Percentiles rank a stretch among this genome's conserved stretches.
These are phyloP conservation scores for carrot (Daucus carota) DNA, from an alignment of 129 eudicot species.

Conservation along the genomic window DH1_v3.0 NC_030381.2:53265001-53265500, in stretches of 20 bases:
- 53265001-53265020: slow-evolving; percentile 3
- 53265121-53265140: slow-evolving; percentile 84
- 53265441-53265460: neutral
- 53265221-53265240: slow-evolving; percentile 8
- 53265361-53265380: slow-evolving; percentile 28
- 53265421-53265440: neutral
- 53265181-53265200: neutral
- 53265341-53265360: slow-evolving; percentile 47
- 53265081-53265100: slow-evolving; percentile 89
- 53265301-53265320: slow-evolving; percentile 53
- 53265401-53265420: neutral
- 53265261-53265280: slow-evolving; percentile 46
- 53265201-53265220: neutral
- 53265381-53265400: slow-evolving; percentile 10
- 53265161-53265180: slow-evolving; percentile 1
- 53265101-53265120: slow-evolving; percentile 76
- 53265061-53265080: slow-evolving; percentile 82
- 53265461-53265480: neutral
- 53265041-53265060: slow-evolving; percentile 64
- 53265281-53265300: slow-evolving; percentile 56
- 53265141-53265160: slow-evolving; percentile 93
- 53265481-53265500: neutral
- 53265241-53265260: neutral
- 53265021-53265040: slow-evolving; percentile 5
- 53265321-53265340: slow-evolving; percentile 71